Percentiles rank a stretch among this genome's conserved stretches.
Conservation (phyloP, 2,329 filamentous ascomycete genomes). For the Penicillium sclerotiorum region DNA sequence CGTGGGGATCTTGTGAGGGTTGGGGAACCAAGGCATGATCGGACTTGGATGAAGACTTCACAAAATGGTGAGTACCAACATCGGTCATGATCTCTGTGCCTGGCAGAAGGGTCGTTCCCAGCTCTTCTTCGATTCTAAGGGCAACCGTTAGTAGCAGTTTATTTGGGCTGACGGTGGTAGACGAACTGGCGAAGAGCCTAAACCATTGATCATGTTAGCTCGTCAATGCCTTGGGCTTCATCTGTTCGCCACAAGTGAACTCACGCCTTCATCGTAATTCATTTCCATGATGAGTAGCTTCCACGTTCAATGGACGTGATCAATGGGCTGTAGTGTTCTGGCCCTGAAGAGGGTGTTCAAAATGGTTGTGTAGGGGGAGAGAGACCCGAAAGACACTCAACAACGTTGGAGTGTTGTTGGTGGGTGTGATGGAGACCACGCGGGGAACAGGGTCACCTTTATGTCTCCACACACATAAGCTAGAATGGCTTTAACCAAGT, state of each 20-base stretch:
- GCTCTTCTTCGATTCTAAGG: conserved; percentile 53
- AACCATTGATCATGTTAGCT: not conserved
- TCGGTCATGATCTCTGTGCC: conserved; percentile 65
- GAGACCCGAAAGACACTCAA: too few relatives aligned
- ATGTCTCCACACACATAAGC: not conserved
- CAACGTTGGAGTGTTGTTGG: too few relatives aligned
- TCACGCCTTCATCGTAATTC: conserved; percentile 48
- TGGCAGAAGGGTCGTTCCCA: conserved; percentile 57
- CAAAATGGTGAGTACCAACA: conserved; percentile 65
- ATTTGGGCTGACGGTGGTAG: too few relatives aligned
- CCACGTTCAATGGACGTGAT: not conserved
- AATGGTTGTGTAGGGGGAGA: too few relatives aligned
- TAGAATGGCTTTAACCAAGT: not conserved
- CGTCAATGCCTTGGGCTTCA: not conserved
- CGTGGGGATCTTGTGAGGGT: conserved; percentile 50
- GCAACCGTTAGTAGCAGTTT: not conserved
- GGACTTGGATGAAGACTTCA: conserved; percentile 53
- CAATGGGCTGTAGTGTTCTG: too few relatives aligned
- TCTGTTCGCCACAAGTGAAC: conserved; percentile 8
- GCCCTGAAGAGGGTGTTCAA: too few relatives aligned
- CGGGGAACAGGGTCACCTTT: not conserved
- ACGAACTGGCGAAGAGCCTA: conserved; percentile 1
- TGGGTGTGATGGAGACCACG: too few relatives aligned
- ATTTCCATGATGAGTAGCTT: conserved; percentile 48
- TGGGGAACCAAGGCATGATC: conserved; percentile 55